Evolutionary conservation across 2,329 filamentous ascomycete genomes (phyloP).

Genomic region (Penicillium decumbens): DNA sequence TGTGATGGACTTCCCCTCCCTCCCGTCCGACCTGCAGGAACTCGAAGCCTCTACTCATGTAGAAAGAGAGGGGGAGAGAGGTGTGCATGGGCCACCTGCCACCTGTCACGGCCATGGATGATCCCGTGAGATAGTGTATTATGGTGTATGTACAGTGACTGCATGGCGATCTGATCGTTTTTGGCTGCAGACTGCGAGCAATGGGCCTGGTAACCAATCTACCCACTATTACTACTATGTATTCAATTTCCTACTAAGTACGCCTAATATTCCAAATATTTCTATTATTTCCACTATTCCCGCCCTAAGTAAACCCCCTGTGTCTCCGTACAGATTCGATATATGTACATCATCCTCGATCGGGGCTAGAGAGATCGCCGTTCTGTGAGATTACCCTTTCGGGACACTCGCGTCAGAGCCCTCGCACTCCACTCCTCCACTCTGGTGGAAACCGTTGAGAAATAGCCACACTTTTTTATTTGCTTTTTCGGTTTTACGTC

Average conservation of each 20-base stretch:
- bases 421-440: conserved; percentile 7
- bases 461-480: conserved; percentile 24
- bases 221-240: not conserved
- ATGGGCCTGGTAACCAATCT: conserved; percentile 20
- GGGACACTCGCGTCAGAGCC: conserved; percentile 13
- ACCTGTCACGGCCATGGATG: conserved; percentile 17
- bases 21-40: not conserved
- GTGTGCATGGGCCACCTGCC: conserved; percentile 22
- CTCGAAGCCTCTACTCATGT: conserved; percentile 2
- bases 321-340: too few species aligned
- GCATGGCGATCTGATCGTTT: not conserved
- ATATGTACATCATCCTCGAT: conserved; percentile 6
- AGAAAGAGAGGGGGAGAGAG: not conserved
- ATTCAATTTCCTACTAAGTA: too few species aligned
- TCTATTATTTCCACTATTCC: conserved; percentile 9
- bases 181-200: conserved; percentile 12
- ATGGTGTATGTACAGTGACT: not conserved
- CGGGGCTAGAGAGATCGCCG: conserved; percentile 19
- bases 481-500: not conserved
- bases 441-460: conserved; percentile 26
- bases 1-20: not conserved
- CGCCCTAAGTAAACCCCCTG: conserved; percentile 4
- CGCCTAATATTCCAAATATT: too few species aligned
- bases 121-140: too few species aligned
- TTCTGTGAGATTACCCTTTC: conserved; percentile 16